Base-by-base conservation (phyloP, 768 basidiomycete genomes). In the Porpolomopsis calyptriformis region DNA sequence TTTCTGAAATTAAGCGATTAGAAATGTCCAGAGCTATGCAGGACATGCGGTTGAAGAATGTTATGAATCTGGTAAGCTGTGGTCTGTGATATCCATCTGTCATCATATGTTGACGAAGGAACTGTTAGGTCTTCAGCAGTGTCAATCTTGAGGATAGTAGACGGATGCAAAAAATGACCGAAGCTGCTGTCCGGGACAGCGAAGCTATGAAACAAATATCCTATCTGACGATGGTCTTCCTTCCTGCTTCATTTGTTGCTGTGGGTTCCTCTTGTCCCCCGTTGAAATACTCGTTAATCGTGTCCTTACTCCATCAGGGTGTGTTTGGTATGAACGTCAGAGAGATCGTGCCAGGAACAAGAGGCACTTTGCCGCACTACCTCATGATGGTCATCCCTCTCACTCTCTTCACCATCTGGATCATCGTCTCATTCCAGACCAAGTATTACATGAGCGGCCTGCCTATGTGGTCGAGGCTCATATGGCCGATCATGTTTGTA, bases 211-310 rank as follows among this genome's bases (percentile, higher is more conserved):
- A 72, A 47, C 66, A 77, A 44, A 71, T 80, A 25, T 68, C 76
- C 0, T 78, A 77, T 49, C 59, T 81, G 1, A 76, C 77, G 0
- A 80, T 79, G 75, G 55, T 78, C 14, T 81, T 80, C 56, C 60
- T 80, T 7, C 79, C 79, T 0, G 71, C 74, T 2, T 69, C 70
- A 11, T 74, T 80, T 6, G 69, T 37, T 19, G 20, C 47, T 2
- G 47, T 43, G 25, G 18, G 34, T 36, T 22, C 38, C 22, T n/a
- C 9, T 22, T 39, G 25, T 36, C 23, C n/a, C 36, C n/a, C 25
- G 29, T 18, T 40, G 9, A n/a, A 18, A 12, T 46, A 23, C 1
- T 29, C 24, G 12, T 18, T 26, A 16, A 25, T 38, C 24, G 26
- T 46, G 23, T 42, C 23, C 20, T 16, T 19, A 26, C 11, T 22